A percentile compares a stretch with the other conserved stretches of the same genome.
These are phyloP conservation scores for Phellinidium pouzarii DNA, from an alignment of 1,284 basidiomycete genomes.

Conservation along the genomic window DNA sequence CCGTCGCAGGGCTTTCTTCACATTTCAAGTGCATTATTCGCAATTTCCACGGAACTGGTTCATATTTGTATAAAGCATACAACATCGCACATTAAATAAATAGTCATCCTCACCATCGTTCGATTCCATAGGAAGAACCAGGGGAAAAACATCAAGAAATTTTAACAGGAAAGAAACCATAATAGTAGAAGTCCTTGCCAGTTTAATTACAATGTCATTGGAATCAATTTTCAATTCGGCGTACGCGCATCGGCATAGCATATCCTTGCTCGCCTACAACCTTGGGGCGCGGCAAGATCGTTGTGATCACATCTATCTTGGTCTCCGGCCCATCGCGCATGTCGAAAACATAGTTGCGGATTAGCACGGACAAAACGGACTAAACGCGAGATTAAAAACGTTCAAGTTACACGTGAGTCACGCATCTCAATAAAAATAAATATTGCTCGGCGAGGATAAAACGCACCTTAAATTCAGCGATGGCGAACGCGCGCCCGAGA, in stretches of 20 bases:
- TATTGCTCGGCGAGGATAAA: neutral
- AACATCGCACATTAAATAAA: no score
- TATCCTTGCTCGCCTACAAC: conserved; percentile 17
- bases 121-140: no score
- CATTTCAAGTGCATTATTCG: no score
- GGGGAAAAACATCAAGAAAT: no score
- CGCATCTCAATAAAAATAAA: neutral
- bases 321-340: conserved; percentile 22
- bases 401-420: neutral
- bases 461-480: conserved; percentile 19
- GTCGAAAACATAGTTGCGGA: conserved; percentile 22
- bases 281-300: conserved; percentile 16
- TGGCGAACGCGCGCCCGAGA: conserved; percentile 16
- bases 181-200: no score
- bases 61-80: no score
- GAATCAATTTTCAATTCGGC: conserved; percentile 9
- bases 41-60: no score
- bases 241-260: conserved; percentile 16
- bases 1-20: no score
- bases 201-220: no score
- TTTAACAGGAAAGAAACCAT: no score
- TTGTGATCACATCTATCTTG: conserved; percentile 19
- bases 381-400: neutral
- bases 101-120: no score
- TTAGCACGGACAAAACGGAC: conserved; percentile 19